Percentiles rank a stretch among this genome's conserved stretches.
Evolutionary conservation across 805 yeast species (phyloP).

Genomic region (Torulaspora quercuum): DNA sequence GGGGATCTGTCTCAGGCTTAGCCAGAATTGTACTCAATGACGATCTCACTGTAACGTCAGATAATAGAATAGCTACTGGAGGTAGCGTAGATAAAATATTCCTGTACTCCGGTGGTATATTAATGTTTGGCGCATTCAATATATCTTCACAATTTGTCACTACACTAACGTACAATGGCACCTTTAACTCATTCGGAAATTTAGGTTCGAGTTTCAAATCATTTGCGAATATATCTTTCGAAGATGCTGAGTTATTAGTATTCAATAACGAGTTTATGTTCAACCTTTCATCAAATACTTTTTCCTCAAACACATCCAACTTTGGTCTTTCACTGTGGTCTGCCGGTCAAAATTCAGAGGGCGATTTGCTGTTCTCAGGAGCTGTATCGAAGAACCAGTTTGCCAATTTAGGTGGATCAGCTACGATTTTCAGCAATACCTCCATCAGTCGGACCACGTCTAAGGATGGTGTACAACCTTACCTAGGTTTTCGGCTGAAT

Average conservation of each 20-base stretch:
- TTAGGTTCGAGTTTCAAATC: slow-evolving; percentile 7
- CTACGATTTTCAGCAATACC: slow-evolving; percentile 19
- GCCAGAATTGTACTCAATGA: slow-evolving; percentile 33
- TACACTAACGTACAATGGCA: slow-evolving; percentile 25
- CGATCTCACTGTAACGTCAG: slow-evolving; percentile 19
- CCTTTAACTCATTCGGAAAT: slow-evolving; percentile 18
- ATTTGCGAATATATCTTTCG: slow-evolving; percentile 24
- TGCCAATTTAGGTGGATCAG: slow-evolving; percentile 23
- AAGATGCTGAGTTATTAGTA: slow-evolving; percentile 21
- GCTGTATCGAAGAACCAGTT: slow-evolving; percentile 21
- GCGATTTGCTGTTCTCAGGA: slow-evolving; percentile 38
- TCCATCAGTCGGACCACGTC: slow-evolving; percentile 2
- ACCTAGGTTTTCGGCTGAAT: slow-evolving; percentile 45
- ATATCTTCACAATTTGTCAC: slow-evolving; percentile 14
- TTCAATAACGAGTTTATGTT: slow-evolving; percentile 29
- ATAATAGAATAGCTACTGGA: slow-evolving; percentile 13
- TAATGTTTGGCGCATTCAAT: slow-evolving; percentile 29
- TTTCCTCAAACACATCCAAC: slow-evolving; percentile 24
- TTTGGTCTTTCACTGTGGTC: slow-evolving; percentile 28
- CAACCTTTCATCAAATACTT: slow-evolving; percentile 30
- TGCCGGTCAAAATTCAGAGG: slow-evolving; percentile 31
- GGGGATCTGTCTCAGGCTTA: slow-evolving; percentile 43
- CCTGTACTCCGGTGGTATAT: slow-evolving; percentile 36
- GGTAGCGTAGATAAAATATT: slow-evolving; percentile 24
- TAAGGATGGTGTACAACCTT: slow-evolving; percentile 15